phyloP scores from a whole-genome alignment of 768 basidiomycete species.

The Russula emetica region DNA sequence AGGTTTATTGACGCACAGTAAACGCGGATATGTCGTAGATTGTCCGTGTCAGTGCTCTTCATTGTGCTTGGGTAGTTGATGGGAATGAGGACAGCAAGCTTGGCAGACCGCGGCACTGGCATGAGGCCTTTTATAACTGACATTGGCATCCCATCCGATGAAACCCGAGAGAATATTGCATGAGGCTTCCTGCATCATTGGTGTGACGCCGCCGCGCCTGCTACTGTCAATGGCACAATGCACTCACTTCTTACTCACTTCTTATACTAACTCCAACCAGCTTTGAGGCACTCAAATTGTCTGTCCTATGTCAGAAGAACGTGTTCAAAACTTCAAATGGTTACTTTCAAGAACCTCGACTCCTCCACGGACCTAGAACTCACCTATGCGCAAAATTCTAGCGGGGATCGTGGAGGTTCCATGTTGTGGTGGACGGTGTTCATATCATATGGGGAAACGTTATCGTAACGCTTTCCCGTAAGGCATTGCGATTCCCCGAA shows the following conservation, averaged over 20 bases:
- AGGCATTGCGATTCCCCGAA: neutral
- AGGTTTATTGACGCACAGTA: slow-evolving; percentile 46
- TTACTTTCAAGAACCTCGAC: too few species aligned
- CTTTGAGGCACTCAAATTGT: too few species aligned
- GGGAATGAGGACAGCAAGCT: neutral
- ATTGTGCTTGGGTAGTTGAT: too few species aligned
- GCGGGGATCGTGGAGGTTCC: too few species aligned
- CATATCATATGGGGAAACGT: too few species aligned
- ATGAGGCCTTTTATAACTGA: neutral
- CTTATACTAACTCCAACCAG: neutral
- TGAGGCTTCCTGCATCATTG: neutral
- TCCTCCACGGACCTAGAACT: too few species aligned
- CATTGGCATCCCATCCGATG: neutral
- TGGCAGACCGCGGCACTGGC: neutral
- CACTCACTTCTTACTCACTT: neutral
- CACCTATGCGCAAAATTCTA: too few species aligned
- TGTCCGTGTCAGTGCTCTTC: neutral
- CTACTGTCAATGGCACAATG: neutral
- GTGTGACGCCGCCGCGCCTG: neutral
- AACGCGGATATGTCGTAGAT: slow-evolving; percentile 59
- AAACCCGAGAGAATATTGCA: neutral
- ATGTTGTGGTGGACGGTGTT: too few species aligned
- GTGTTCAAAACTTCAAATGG: too few species aligned
- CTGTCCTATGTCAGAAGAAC: too few species aligned
- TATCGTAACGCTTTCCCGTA: too few species aligned